Evolutionary conservation across 345 rosid genomes (phyloP).

Genomic region (sweet orange (Citrus sinensis)): DNA sequence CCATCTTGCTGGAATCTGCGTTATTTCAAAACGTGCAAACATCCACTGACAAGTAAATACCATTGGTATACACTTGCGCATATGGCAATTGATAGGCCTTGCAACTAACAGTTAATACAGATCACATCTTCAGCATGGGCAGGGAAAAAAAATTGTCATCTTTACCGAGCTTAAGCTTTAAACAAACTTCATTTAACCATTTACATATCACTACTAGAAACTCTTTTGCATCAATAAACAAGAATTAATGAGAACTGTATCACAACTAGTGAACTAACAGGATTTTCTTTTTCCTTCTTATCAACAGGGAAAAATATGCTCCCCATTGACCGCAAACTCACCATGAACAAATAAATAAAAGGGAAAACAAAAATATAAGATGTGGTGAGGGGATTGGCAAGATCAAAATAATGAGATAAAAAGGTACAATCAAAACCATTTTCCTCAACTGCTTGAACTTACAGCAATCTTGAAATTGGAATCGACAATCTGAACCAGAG

Average conservation of each 20-base stretch:
- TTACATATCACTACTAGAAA: neutral
- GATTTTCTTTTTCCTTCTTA: neutral
- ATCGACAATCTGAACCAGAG: conserved; percentile 62
- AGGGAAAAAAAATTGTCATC: neutral
- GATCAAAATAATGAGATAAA: neutral
- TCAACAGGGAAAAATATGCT: neutral
- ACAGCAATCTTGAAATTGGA: conserved; percentile 18
- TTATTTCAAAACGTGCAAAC: no score
- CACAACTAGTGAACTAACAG: neutral
- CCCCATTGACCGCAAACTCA: neutral
- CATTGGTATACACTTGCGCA: no score
- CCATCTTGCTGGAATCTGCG: no score
- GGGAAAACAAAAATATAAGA: neutral
- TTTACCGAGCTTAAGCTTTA: neutral
- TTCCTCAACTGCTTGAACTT: conserved; percentile 4
- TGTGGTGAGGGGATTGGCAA: neutral
- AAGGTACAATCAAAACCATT: neutral
- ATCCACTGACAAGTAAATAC: no score
- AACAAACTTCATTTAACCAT: neutral
- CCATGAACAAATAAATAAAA: no score
- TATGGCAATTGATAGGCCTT: no score
- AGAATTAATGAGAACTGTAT: neutral
- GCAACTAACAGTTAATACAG: no score
- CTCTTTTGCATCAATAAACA: neutral
- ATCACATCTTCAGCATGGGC: no score